phyloP scores from a whole-genome alignment of 805 yeast genomes.

The Wickerhamiella hasegawae region DNA sequence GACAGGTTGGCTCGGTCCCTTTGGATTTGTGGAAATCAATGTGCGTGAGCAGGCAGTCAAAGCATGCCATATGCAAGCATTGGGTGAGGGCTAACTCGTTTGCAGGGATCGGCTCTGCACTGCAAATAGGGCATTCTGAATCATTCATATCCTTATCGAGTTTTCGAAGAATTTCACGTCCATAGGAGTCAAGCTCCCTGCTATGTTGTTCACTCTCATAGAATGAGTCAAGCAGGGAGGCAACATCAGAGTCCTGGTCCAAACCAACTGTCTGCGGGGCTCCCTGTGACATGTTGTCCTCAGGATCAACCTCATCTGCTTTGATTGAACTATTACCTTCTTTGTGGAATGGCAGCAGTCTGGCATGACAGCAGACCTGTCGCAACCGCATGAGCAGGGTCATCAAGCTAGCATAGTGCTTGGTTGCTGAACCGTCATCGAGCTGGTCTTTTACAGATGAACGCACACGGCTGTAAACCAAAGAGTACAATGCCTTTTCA shows the following conservation, averaged over 20 bases:
- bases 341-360: conserved; percentile 30
- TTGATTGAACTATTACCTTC: background rate
- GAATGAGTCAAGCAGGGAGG: conserved; percentile 2
- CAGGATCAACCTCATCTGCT: background rate
- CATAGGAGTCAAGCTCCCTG: conserved; percentile 7
- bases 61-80: conserved; percentile 73
- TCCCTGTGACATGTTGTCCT: background rate
- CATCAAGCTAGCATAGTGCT: conserved; percentile 60
- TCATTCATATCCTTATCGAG: conserved; percentile 23
- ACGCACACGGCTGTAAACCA: conserved; percentile 53
- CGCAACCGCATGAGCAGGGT: conserved; percentile 71
- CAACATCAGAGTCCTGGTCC: background rate
- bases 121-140: conserved; percentile 76
- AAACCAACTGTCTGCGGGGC: background rate
- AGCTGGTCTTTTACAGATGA: conserved; percentile 20
- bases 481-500: conserved; percentile 51
- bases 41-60: conserved; percentile 56
- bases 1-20: conserved; percentile 41
- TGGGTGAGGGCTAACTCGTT: conserved; percentile 45
- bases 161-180: conserved; percentile 16
- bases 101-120: conserved; percentile 43
- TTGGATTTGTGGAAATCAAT: conserved; percentile 46
- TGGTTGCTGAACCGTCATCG: conserved; percentile 49
- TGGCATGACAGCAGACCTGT: conserved; percentile 78
- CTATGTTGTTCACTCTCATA: conserved; percentile 3